Conservation (phyloP, 1,139 yeast species). For the Yamadazyma spencermartinsiae region DNA sequence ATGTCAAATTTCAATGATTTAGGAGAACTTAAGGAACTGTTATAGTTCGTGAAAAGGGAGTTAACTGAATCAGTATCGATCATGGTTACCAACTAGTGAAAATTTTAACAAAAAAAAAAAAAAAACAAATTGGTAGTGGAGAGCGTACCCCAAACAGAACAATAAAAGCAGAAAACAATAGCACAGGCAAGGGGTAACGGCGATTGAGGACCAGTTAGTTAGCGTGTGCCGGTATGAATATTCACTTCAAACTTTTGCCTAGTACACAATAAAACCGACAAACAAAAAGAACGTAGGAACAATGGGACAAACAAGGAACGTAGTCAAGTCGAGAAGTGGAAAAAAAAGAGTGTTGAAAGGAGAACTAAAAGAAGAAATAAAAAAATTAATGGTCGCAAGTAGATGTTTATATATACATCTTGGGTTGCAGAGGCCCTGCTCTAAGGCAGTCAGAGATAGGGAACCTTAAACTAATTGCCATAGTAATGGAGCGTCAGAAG, state of each 20-base stretch:
- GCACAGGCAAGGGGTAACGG: background rate
- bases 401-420: background rate
- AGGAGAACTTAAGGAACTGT: constrained; percentile 11
- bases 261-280: background rate
- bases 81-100: background rate
- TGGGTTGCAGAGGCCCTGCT: background rate
- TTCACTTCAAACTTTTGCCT: background rate
- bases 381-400: background rate
- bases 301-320: background rate
- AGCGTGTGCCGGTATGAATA: background rate
- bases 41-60: constrained; percentile 7
- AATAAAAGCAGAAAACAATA: background rate
- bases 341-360: constrained; percentile 1
- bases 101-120: no score
- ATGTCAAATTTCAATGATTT: constrained; percentile 11
- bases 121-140: background rate
- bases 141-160: background rate
- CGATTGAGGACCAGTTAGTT: background rate
- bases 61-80: constrained; percentile 1
- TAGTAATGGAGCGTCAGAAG: background rate
- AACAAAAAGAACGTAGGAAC: background rate
- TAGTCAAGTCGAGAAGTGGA: background rate
- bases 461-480: background rate
- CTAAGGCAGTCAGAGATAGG: background rate
- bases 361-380: background rate